Evolutionary conservation across 2,329 filamentous ascomycete genomes (phyloP).

Genomic region (Periconia macrospinosa): DNA sequence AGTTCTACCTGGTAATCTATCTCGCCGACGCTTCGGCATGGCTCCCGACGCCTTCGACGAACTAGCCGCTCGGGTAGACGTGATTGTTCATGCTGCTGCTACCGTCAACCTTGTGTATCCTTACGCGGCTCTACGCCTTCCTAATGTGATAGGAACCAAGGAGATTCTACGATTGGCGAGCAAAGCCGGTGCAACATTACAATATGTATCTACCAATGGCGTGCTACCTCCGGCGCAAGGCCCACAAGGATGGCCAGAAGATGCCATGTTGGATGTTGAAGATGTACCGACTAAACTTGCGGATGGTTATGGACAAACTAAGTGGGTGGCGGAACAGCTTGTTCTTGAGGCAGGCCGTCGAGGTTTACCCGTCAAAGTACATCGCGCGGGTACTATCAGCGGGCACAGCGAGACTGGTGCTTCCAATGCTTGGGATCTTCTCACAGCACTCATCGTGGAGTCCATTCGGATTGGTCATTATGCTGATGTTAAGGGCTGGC

Average conservation of each 20-base stretch:
- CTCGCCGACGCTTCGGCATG: constrained; percentile 69
- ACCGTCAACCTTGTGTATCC: constrained; percentile 76
- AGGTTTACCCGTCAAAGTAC: constrained; percentile 70
- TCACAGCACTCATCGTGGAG: constrained; percentile 76
- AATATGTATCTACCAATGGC: constrained; percentile 80
- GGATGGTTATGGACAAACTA: constrained; percentile 78
- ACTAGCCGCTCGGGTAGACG: constrained; percentile 66
- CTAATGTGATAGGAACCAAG: constrained; percentile 78
- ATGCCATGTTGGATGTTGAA: constrained; percentile 66
- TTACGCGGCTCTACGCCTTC: constrained; percentile 72
- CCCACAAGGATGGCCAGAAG: constrained; percentile 70
- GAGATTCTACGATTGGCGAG: constrained; percentile 74
- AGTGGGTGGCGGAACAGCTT: constrained; percentile 79
- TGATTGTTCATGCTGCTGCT: constrained; percentile 76
- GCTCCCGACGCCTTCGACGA: constrained; percentile 66
- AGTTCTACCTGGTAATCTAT: constrained; percentile 72
- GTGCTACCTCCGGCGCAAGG: constrained; percentile 67
- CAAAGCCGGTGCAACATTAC: constrained; percentile 68
- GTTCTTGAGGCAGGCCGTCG: constrained; percentile 69
- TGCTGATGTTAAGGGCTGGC: constrained; percentile 74
- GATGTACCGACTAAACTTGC: constrained; percentile 69
- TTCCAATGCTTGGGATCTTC: constrained; percentile 76
- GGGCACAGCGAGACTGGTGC: constrained; percentile 75
- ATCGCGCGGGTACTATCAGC: constrained; percentile 75
- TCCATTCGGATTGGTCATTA: constrained; percentile 72